Base-by-base conservation (phyloP, 257 asterid species). In the Jasminum sambac region DNA sequence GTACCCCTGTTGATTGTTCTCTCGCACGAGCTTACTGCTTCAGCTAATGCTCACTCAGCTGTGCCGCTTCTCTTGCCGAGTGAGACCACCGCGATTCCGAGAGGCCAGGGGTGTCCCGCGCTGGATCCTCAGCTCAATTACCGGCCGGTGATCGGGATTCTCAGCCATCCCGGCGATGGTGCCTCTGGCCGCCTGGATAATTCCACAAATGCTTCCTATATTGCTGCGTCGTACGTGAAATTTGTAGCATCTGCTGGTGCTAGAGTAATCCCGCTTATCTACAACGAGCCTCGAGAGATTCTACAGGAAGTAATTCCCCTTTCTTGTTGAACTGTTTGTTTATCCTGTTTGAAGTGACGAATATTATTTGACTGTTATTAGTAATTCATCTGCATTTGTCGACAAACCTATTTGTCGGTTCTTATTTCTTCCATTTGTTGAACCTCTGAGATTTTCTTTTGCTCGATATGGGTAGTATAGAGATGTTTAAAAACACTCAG, bases 221-320 rank as follows among this genome's bases (percentile, higher is more conserved):
- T 93, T 41, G 98, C 95, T 6, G 97, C 96, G 14, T 93, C 97
- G 5, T 90, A 93, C 79, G 96, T 90, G 25, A 90, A 90, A 83
- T 90, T 93, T 71, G 94, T 82, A 12, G 98, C 90, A 69, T 83
- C 97, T 4, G 96, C 91, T 23, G 98, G 96, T 2, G 97, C 98
- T 61, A 86, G 98, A 77, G 98, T 87, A 74, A 83, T 93, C 79
- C 98, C 98, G 21, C 91, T 93, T 42, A 80, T 93, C 43, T 90
- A 76, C 59, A 88, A 93, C 55, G 98, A 93, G 70, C 95, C 96
- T 8, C 14, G 61, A 16, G 82, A 89, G 71, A 63, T 81, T 84
- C 88, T 93, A 11, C 8, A 78, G 50, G 52, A 84, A 62, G 97
- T 89, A 70, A 70, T 42, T n/a, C 38, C 63, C 1, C 10, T 30